Percentiles rank a stretch among this genome's conserved stretches.
Conservation (phyloP, 2,329 filamentous ascomycete genomes). For the Fusarium sp. region DNA sequence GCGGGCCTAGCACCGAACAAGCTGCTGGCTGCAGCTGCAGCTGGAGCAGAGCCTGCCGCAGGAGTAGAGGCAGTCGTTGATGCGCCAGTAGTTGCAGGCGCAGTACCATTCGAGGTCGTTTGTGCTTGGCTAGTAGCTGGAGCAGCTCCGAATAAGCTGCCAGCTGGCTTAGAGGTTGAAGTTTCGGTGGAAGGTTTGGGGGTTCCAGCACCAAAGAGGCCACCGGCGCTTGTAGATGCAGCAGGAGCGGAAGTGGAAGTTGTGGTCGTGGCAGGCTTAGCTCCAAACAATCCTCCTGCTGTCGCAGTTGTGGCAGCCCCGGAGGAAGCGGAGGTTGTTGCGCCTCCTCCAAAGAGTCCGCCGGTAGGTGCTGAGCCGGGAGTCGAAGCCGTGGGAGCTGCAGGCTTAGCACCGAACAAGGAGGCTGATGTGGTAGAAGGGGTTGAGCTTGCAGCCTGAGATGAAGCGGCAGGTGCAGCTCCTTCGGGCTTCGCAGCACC, state of each 20-base stretch:
- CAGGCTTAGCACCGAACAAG: slow-evolving; percentile 55
- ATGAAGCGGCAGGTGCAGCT: slow-evolving; percentile 26
- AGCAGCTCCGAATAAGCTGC: slow-evolving; percentile 42
- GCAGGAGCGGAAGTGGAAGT: slow-evolving; percentile 44
- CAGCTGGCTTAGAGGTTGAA: slow-evolving; percentile 36
- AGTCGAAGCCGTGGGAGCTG: slow-evolving; percentile 46
- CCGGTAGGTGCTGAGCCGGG: slow-evolving; percentile 49
- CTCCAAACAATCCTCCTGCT: slow-evolving; percentile 47
- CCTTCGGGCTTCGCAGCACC: slow-evolving; percentile 40
- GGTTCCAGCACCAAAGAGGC: slow-evolving; percentile 40
- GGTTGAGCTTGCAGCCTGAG: slow-evolving; percentile 37
- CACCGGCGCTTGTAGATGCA: slow-evolving; percentile 39
- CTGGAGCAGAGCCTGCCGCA: slow-evolving; percentile 42
- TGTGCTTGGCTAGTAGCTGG: slow-evolving; percentile 33
- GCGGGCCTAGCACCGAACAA: slow-evolving; percentile 50
- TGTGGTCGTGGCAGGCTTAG: slow-evolving; percentile 44
- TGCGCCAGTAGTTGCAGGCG: slow-evolving; percentile 39
- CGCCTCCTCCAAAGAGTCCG: slow-evolving; percentile 48
- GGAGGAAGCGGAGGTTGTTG: slow-evolving; percentile 44
- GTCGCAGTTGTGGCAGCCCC: slow-evolving; percentile 44
- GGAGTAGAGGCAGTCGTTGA: slow-evolving; percentile 43
- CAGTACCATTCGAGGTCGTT: slow-evolving; percentile 38
- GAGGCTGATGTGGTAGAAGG: slow-evolving; percentile 38
- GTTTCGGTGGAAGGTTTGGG: slow-evolving; percentile 37
- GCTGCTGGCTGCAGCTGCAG: slow-evolving; percentile 46